phyloP scores from a whole-genome alignment of 2,329 filamentous ascomycete species.

The Neurospora sp. region DNA sequence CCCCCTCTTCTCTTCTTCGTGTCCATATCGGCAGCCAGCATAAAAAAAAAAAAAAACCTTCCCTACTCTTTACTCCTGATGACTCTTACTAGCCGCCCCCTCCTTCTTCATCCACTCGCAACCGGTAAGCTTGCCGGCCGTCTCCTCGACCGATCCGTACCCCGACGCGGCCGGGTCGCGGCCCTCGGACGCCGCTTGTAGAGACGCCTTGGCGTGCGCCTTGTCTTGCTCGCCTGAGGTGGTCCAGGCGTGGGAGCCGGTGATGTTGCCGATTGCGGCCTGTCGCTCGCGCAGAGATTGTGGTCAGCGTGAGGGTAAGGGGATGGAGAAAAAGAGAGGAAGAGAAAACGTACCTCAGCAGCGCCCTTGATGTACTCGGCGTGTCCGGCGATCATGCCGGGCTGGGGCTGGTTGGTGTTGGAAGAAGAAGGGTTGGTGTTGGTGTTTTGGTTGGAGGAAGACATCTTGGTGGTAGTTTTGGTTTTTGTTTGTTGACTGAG shows the following conservation, averaged over 20 bases:
- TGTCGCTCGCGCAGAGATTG: not conserved
- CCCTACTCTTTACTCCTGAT: not conserved
- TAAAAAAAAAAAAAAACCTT: too few relatives aligned
- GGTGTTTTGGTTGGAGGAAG: slow-evolving; percentile 14
- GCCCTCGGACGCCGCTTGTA: slow-evolving; percentile 51
- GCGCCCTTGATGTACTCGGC: slow-evolving; percentile 61
- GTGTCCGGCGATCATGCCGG: slow-evolving; percentile 53
- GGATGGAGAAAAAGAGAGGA: not conserved
- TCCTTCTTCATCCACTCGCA: slow-evolving; percentile 63
- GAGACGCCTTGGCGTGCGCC: slow-evolving; percentile 47
- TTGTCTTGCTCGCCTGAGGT: slow-evolving; percentile 55
- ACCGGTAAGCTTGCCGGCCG: slow-evolving; percentile 52
- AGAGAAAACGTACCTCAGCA: slow-evolving; percentile 42
- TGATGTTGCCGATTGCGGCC: slow-evolving; percentile 47
- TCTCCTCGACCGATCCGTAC: slow-evolving; percentile 54
- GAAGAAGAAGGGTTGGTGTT: slow-evolving; percentile 4
- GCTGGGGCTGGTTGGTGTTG: slow-evolving; percentile 29
- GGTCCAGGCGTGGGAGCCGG: slow-evolving; percentile 54
- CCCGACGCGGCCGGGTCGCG: slow-evolving; percentile 44
- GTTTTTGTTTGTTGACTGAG: slow-evolving; percentile 11
- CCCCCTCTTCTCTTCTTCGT: too few relatives aligned
- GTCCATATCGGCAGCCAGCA: too few relatives aligned
- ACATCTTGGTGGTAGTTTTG: slow-evolving; percentile 13
- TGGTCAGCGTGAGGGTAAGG: too few relatives aligned
- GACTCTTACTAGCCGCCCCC: slow-evolving; percentile 36